A percentile compares a stretch with the other conserved stretches of the same genome.
phyloP scores from a whole-genome alignment of 176 grass and related monocot genomes.

The Pharus latifolius region DNA sequence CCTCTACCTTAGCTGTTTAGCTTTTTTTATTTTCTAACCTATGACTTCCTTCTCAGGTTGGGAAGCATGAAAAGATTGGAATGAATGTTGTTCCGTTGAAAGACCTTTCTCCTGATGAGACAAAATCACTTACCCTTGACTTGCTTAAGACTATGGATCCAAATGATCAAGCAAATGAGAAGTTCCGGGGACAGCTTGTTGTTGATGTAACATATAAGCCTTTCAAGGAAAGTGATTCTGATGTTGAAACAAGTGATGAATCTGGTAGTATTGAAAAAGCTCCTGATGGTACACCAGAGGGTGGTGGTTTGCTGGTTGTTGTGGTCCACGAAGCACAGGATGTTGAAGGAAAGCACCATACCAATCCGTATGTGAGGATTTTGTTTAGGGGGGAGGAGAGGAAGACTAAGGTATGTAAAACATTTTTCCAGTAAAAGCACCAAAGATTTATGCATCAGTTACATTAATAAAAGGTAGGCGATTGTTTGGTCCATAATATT shows the following conservation, averaged over 20 bases:
- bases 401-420: conserved; percentile 64
- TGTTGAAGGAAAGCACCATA: conserved; percentile 83
- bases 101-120: conserved; percentile 55
- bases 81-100: conserved; percentile 59
- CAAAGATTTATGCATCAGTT: not conserved
- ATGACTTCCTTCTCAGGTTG: conserved; percentile 38
- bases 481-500: not conserved
- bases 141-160: conserved; percentile 68
- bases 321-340: conserved; percentile 74
- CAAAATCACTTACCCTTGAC: conserved; percentile 60
- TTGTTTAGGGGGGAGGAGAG: conserved; percentile 64
- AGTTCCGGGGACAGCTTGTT: conserved; percentile 51
- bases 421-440: not conserved
- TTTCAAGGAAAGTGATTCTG: conserved; percentile 60
- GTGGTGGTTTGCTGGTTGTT: conserved; percentile 71
- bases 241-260: conserved; percentile 49
- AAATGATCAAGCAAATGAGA: conserved; percentile 66
- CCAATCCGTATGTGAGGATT: conserved; percentile 66
- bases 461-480: not conserved
- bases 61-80: conserved; percentile 74
- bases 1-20: not conserved
- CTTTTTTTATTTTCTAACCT: not conserved
- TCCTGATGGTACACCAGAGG: conserved; percentile 57
- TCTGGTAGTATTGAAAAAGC: conserved; percentile 49
- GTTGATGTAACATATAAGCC: conserved; percentile 57